phyloP scores from a whole-genome alignment of 345 rosid genomes.

The Isatis tinctoria region DNA sequence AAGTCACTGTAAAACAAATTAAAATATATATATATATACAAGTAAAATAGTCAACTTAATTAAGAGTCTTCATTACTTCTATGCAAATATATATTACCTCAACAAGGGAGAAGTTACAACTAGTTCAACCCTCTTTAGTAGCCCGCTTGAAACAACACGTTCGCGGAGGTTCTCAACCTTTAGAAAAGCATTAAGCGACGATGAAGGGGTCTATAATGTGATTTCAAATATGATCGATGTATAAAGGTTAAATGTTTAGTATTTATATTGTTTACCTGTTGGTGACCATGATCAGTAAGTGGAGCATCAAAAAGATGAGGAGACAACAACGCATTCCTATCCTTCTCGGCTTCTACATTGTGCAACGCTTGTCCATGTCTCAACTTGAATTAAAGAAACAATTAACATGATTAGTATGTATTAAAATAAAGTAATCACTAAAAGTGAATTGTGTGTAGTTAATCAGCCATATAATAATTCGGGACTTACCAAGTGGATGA shows the following conservation, averaged over 20 bases:
- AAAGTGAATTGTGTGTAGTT: background rate
- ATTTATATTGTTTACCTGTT: constrained; percentile 40
- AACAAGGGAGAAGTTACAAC: constrained; percentile 37
- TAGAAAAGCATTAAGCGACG: background rate
- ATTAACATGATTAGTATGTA: background rate
- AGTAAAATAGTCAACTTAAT: background rate
- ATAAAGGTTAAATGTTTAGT: background rate
- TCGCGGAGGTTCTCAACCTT: constrained; percentile 34
- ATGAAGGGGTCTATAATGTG: background rate
- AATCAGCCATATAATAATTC: background rate
- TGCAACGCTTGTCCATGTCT: constrained; percentile 74
- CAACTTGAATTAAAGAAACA: constrained; percentile 35
- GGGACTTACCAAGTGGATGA: constrained; percentile 48
- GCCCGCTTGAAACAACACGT: constrained; percentile 24
- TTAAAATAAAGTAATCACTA: background rate
- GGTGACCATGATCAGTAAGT: constrained; percentile 52
- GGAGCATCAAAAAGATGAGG: constrained; percentile 56
- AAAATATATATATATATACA: background rate
- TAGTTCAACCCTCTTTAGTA: constrained; percentile 28
- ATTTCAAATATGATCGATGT: background rate
- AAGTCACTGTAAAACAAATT: background rate
- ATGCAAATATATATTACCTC: constrained; percentile 19
- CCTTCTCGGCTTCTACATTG: constrained; percentile 50
- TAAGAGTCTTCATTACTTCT: background rate
- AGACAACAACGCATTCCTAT: constrained; percentile 41